Conservation (phyloP, 2,329 filamentous ascomycete genomes). For the Clarireedia homoeocarpa region DNA sequence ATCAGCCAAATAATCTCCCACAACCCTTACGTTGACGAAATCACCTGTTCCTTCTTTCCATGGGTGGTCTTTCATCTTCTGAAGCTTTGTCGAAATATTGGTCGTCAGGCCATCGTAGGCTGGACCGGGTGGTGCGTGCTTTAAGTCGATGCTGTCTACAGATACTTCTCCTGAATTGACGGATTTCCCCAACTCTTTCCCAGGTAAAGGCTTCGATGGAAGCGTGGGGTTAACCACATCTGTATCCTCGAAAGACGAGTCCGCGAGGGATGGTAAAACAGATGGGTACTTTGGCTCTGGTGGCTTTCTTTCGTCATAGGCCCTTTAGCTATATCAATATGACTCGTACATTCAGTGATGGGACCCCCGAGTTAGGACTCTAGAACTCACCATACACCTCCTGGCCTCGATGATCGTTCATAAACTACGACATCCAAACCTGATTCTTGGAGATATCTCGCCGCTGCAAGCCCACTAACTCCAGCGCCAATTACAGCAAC, state of each 20-base stretch:
- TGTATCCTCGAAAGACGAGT: constrained; percentile 8
- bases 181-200: not conserved
- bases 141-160: constrained; percentile 9
- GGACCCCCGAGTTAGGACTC: not conserved
- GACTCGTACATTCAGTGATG: not conserved
- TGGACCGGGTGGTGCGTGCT: constrained; percentile 23
- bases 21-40: constrained; percentile 20
- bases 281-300: constrained; percentile 21
- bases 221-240: not conserved
- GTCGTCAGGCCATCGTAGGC: constrained; percentile 23
- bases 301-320: constrained; percentile 21
- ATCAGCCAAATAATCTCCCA: constrained; percentile 19
- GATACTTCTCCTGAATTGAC: not conserved
- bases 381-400: constrained; percentile 42
- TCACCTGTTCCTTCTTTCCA: constrained; percentile 22
- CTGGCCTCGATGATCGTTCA: constrained; percentile 43
- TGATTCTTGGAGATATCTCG: constrained; percentile 37
- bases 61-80: constrained; percentile 18
- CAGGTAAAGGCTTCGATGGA: not conserved
- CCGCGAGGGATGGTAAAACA: constrained; percentile 17
- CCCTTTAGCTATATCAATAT: constrained; percentile 9
- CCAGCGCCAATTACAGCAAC: constrained; percentile 45
- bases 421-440: constrained; percentile 45
- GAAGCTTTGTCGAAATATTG: constrained; percentile 22
- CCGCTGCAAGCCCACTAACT: constrained; percentile 40